Evolutionary conservation across 305 asterid genomes (phyloP).

Genomic region (Solanum aculeatissimum): DNA sequence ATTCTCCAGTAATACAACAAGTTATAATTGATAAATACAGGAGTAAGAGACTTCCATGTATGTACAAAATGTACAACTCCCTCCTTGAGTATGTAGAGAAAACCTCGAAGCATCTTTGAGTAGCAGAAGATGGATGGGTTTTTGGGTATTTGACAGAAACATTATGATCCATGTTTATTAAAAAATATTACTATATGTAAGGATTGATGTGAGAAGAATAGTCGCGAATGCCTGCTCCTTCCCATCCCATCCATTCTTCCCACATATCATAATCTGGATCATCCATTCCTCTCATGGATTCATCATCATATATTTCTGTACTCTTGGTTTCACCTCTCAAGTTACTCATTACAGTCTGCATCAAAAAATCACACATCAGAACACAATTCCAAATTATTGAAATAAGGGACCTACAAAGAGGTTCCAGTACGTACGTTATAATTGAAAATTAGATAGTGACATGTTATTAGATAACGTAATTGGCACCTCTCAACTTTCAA

Average conservation of each 20-base stretch:
- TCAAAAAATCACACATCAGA: neutral
- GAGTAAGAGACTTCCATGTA: neutral
- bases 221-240: slow-evolving; percentile 83
- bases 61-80: neutral
- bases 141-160: neutral
- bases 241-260: slow-evolving; percentile 99
- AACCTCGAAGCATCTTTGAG: neutral
- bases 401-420: neutral
- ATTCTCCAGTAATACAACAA: neutral
- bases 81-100: neutral
- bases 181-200: slow-evolving; percentile 13
- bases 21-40: neutral
- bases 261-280: slow-evolving; percentile 66
- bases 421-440: neutral
- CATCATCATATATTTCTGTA: slow-evolving; percentile 15
- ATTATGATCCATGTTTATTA: neutral
- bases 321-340: slow-evolving; percentile 33
- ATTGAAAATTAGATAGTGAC: neutral
- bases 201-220: slow-evolving; percentile 83
- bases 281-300: slow-evolving; percentile 35
- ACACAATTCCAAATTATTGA: neutral
- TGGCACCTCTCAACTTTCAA: neutral
- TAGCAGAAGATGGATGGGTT: neutral
- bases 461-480: neutral
- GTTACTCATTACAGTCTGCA: slow-evolving; percentile 68